Conservation (phyloP, 129 eudicot genomes). For the Rutidosis leptorrhynchoides region DNA sequence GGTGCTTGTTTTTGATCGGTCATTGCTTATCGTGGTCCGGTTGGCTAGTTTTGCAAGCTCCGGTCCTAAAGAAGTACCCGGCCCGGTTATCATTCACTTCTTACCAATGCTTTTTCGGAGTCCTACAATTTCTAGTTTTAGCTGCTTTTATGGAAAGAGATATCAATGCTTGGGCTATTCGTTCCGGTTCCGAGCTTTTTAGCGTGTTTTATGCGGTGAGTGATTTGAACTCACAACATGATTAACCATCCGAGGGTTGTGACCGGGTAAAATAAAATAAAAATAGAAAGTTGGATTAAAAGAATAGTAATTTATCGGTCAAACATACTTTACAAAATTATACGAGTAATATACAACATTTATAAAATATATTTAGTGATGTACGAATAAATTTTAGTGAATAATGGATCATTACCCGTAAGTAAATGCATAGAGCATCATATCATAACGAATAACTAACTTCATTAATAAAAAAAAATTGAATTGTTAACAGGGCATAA, state of each 20-base stretch:
- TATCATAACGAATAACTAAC: no score
- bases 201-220: constrained; percentile 94
- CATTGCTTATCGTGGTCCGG: constrained; percentile 97
- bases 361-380: no score
- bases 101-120: constrained; percentile 87
- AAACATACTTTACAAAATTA: no score
- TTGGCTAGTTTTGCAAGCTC: constrained; percentile 93
- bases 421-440: background rate
- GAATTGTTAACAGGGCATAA: background rate
- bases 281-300: background rate
- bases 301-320: no score
- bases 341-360: no score
- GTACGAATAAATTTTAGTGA: no score
- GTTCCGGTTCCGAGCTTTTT: constrained; percentile 84
- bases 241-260: background rate
- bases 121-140: constrained; percentile 74
- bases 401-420: no score
- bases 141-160: constrained; percentile 89
- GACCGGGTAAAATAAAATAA: no score
- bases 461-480: no score
- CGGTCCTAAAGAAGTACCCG: constrained; percentile 85
- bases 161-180: constrained; percentile 79
- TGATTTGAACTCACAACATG: background rate
- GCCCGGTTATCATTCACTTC: constrained; percentile 95
- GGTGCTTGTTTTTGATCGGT: constrained; percentile 90